A percentile compares a stretch with the other conserved stretches of the same genome.
Conservation (phyloP, 352 stramenopile genomes). For the Phytophthora rubi region DNA sequence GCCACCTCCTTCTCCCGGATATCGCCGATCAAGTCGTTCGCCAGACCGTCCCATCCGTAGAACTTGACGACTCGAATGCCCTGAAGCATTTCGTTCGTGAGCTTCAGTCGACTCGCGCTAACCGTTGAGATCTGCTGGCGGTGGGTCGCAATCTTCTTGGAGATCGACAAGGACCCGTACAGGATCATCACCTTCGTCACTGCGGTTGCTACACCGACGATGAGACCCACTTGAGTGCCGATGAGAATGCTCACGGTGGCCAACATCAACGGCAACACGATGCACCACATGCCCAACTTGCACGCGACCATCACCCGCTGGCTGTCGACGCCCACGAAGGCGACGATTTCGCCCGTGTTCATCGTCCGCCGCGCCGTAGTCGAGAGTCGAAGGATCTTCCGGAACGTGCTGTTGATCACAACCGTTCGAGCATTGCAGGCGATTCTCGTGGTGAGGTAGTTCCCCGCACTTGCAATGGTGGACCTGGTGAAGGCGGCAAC, state of each 20-base stretch:
- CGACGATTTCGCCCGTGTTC: conserved; percentile 57
- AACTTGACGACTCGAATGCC: conserved; percentile 91
- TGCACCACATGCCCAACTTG: conserved; percentile 12
- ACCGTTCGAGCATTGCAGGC: conserved; percentile 58
- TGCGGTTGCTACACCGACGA: not conserved
- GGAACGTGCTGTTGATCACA: conserved; percentile 58
- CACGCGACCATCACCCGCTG: conserved; percentile 35
- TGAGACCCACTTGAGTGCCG: conserved; percentile 27
- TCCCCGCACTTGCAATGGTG: conserved; percentile 45
- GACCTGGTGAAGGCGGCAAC: conserved; percentile 27
- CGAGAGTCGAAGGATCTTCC: conserved; percentile 58
- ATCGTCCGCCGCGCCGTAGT: conserved; percentile 44
- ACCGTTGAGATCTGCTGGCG: conserved; percentile 21
- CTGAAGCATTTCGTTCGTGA: conserved; percentile 91
- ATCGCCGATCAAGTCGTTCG: conserved; percentile 25
- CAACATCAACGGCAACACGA: too few species aligned
- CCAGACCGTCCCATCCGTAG: conserved; percentile 72
- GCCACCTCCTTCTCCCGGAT: conserved; percentile 46
- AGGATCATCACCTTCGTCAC: conserved; percentile 24
- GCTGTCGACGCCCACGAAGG: conserved; percentile 47
- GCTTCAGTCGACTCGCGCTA: conserved; percentile 82
- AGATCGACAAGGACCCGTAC: conserved; percentile 1
- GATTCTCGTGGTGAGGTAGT: conserved; percentile 46
- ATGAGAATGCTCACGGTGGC: conserved; percentile 5
- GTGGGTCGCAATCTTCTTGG: conserved; percentile 13